Conservation (phyloP, 345 rosid genomes). For the Microthlaspi erraticum region DNA sequence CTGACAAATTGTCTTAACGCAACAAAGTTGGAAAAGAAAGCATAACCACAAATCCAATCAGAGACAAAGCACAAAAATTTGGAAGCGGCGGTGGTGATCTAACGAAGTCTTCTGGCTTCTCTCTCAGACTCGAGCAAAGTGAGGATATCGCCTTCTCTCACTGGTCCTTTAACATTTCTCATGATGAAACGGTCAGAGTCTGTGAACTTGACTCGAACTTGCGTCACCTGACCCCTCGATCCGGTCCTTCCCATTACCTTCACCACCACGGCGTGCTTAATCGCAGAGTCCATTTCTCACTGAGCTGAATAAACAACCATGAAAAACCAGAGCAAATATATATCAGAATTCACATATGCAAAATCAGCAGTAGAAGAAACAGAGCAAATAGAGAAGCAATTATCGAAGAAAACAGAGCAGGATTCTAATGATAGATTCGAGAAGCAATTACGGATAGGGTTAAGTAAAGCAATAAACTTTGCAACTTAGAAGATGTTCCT, state of each 20-base stretch:
- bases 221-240: constrained; percentile 87
- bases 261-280: constrained; percentile 77
- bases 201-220: constrained; percentile 73
- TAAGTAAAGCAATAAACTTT: too few species aligned
- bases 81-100: background rate
- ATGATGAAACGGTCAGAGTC: constrained; percentile 39
- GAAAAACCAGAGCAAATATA: background rate
- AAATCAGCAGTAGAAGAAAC: background rate
- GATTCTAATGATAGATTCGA: too few species aligned
- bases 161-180: constrained; percentile 39
- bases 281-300: constrained; percentile 63
- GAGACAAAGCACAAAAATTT: too few species aligned
- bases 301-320: constrained; percentile 15
- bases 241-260: constrained; percentile 91
- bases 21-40: too few species aligned
- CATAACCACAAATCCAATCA: too few species aligned
- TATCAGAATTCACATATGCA: background rate
- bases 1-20: too few species aligned
- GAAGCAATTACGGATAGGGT: too few species aligned
- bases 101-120: constrained; percentile 45
- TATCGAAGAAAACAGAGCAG: too few species aligned
- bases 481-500: too few species aligned
- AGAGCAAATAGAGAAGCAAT: too few species aligned
- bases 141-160: constrained; percentile 43
- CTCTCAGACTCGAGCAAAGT: constrained; percentile 47